A percentile compares a stretch with the other conserved stretches of the same genome.
Evolutionary conservation across 2,329 filamentous ascomycete genomes (phyloP).

Genomic region (Alternaria dauci): DNA sequence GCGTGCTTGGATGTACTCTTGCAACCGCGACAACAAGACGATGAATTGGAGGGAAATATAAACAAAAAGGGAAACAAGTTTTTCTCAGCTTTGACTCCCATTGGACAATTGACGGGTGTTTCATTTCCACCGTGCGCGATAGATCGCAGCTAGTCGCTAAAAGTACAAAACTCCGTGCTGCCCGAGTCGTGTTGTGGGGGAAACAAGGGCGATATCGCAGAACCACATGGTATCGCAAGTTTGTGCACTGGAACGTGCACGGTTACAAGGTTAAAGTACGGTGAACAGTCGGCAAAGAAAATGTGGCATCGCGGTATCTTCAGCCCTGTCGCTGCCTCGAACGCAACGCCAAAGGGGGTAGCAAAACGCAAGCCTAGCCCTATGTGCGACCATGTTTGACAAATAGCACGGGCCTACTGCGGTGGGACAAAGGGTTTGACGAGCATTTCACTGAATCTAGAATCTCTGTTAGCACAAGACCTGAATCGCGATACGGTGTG

Average conservation of each 20-base stretch:
- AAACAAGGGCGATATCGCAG: conserved; percentile 2
- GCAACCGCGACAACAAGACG: too few relatives aligned
- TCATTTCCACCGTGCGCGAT: conserved; percentile 5
- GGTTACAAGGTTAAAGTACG: conserved; percentile 6
- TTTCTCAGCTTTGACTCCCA: not conserved
- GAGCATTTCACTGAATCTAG: conserved; percentile 81
- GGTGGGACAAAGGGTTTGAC: conserved; percentile 78
- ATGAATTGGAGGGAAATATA: too few relatives aligned
- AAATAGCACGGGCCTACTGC: conserved; percentile 31
- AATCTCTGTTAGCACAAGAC: conserved; percentile 15
- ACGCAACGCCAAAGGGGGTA: conserved; percentile 10
- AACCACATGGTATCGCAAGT: conserved; percentile 17
- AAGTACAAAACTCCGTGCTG: conserved; percentile 13
- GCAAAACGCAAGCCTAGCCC: not conserved
- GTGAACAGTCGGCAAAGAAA: conserved; percentile 7
- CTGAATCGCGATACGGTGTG: not conserved
- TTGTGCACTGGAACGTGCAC: not conserved
- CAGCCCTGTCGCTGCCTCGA: not conserved
- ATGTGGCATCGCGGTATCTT: not conserved
- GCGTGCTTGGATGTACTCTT: too few relatives aligned
- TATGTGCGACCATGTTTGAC: not conserved
- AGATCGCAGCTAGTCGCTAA: conserved; percentile 18
- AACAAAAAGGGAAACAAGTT: conserved; percentile 14
- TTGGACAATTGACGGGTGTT: not conserved
- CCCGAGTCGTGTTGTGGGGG: conserved; percentile 13